These are phyloP conservation scores for Phytophthora cactorum DNA, from an alignment of 352 stramenopile species.

Conservation along the genomic window DNA sequence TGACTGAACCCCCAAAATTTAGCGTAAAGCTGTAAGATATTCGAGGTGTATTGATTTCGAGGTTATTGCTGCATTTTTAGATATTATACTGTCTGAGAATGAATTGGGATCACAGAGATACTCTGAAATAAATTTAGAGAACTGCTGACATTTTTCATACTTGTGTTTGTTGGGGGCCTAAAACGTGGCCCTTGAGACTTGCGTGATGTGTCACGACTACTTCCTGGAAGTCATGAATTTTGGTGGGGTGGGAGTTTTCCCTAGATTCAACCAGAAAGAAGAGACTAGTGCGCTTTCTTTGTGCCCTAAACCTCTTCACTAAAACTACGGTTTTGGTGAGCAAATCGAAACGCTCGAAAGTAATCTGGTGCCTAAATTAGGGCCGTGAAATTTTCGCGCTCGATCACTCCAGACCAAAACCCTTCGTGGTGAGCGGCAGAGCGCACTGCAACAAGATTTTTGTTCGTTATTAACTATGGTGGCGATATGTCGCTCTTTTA, in stretches of 20 bases:
- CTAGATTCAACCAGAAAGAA: slow-evolving; percentile 28
- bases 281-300: slow-evolving; percentile 13
- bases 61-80: too few species aligned
- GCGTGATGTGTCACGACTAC: not conserved
- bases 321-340: slow-evolving; percentile 6
- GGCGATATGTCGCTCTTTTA: not conserved
- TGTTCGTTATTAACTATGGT: not conserved
- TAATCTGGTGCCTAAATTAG: slow-evolving; percentile 2
- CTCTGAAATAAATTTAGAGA: too few species aligned
- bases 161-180: too few species aligned
- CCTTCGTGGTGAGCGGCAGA: not conserved
- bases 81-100: too few species aligned
- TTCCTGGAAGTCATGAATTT: not conserved
- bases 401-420: not conserved
- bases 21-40: too few species aligned
- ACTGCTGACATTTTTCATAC: too few species aligned
- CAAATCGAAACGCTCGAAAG: slow-evolving; percentile 7
- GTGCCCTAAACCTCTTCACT: slow-evolving; percentile 1
- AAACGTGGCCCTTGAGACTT: too few species aligned
- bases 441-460: not conserved
- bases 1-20: too few species aligned
- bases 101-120: too few species aligned
- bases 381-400: not conserved
- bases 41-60: too few species aligned
- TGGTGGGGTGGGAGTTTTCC: slow-evolving; percentile 11